Conservation (phyloP, 441 rosid genomes). For the Erodium trifolium region DNA sequence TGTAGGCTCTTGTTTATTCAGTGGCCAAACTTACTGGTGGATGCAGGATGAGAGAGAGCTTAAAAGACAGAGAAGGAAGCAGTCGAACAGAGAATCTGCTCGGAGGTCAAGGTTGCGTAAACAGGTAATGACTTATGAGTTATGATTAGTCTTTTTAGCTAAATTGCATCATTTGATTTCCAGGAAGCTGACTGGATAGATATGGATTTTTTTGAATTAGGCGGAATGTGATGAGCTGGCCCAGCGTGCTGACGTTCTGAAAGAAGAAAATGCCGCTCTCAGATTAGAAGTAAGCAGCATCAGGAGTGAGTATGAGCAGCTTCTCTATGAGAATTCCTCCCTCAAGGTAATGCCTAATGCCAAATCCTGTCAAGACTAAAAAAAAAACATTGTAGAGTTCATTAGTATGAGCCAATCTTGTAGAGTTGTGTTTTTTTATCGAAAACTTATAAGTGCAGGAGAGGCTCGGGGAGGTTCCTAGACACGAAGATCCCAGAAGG, state of each 20-base stretch:
- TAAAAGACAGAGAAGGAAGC: constrained; percentile 58
- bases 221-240: constrained; percentile 95
- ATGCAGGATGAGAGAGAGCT: constrained; percentile 42
- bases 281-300: constrained; percentile 65
- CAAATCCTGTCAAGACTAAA: not conserved
- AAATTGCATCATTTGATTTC: not conserved
- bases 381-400: too few relatives aligned
- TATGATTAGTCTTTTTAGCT: not conserved
- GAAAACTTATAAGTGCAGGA: constrained; percentile 35
- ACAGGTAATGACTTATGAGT: constrained; percentile 44
- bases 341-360: constrained; percentile 45
- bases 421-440: not conserved
- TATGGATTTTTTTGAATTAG: constrained; percentile 32
- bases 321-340: constrained; percentile 56
- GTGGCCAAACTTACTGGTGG: constrained; percentile 2
- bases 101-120: constrained; percentile 92
- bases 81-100: constrained; percentile 94
- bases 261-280: constrained; percentile 74
- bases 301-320: constrained; percentile 67
- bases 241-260: constrained; percentile 66
- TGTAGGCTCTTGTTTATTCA: not conserved
- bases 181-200: constrained; percentile 17
- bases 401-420: not conserved
- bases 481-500: constrained; percentile 40
- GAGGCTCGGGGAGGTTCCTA: constrained; percentile 51